These are phyloP conservation scores for Leavenworthia alabamica DNA, from an alignment of 345 rosid species.

Conservation along the genomic window DNA sequence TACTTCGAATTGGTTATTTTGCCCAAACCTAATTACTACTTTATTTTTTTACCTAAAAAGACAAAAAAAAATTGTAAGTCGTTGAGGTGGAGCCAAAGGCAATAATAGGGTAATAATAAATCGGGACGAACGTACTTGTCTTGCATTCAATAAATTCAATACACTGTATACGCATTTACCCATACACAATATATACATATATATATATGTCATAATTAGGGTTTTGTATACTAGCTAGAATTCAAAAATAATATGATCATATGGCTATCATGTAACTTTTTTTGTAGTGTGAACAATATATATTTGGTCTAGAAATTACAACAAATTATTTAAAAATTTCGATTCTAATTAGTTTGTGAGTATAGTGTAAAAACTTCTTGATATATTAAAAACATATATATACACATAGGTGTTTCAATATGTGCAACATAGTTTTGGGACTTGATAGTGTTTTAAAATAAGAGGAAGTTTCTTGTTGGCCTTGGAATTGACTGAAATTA, in stretches of 20 bases:
- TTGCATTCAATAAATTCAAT: slow-evolving; percentile 25
- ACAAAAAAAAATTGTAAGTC: not conserved
- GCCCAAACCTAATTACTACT: no score
- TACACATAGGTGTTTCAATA: no score
- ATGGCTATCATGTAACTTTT: not conserved
- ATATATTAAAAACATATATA: not conserved
- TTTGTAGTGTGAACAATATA: not conserved
- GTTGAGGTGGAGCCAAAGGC: slow-evolving; percentile 17
- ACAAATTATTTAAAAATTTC: not conserved
- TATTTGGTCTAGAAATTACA: not conserved
- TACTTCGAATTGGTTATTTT: no score
- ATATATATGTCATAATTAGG: no score
- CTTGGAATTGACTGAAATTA: slow-evolving; percentile 38
- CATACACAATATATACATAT: no score
- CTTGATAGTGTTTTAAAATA: slow-evolving; percentile 19
- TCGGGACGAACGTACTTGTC: slow-evolving; percentile 10
- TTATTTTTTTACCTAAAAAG: slow-evolving; percentile 1
- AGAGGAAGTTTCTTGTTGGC: slow-evolving; percentile 24
- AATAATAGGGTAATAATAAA: slow-evolving; percentile 57
- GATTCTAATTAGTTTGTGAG: not conserved
- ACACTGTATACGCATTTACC: not conserved
- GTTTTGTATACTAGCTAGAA: no score
- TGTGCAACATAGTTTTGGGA: slow-evolving; percentile 8
- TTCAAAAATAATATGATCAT: not conserved
- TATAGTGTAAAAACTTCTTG: not conserved